phyloP scores from a whole-genome alignment of 768 basidiomycete genomes.

The Amanita rimosa region DNA sequence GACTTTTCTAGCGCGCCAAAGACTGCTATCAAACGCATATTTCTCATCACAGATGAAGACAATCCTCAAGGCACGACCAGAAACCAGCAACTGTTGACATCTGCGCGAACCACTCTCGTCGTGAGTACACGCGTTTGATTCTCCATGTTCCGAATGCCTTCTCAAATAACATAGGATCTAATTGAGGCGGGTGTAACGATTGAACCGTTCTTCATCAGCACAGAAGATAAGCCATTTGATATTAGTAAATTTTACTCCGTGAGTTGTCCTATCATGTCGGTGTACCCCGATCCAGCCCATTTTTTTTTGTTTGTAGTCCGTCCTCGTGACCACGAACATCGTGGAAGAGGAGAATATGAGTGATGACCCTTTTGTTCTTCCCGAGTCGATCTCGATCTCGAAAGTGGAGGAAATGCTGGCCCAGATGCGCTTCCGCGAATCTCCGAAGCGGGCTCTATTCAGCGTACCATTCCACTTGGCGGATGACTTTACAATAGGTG shows the following conservation, averaged over 20 bases:
- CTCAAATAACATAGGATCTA: conserved; percentile 49
- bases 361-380: conserved; percentile 35
- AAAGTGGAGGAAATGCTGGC: conserved; percentile 66
- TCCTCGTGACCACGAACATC: conserved; percentile 44
- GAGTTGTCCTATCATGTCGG: conserved; percentile 12
- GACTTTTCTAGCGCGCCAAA: conserved; percentile 54
- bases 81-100: conserved; percentile 51
- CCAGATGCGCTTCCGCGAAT: conserved; percentile 75
- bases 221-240: conserved; percentile 56
- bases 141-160: neutral
- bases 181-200: conserved; percentile 67
- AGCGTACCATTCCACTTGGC: conserved; percentile 75
- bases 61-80: conserved; percentile 50
- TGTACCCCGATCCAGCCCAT: neutral
- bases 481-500: conserved; percentile 60
- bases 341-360: conserved; percentile 41
- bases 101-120: conserved; percentile 60
- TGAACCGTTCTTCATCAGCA: conserved; percentile 85
- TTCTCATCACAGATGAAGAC: conserved; percentile 88
- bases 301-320: conserved; percentile 41
- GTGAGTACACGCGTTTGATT: conserved; percentile 23
- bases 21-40: conserved; percentile 85
- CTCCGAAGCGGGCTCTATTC: conserved; percentile 75
- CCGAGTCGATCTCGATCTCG: conserved; percentile 65
- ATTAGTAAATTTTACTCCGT: conserved; percentile 73